phyloP scores from a whole-genome alignment of 192 early-diverging fungal genomes.

The Backusella liffmaniae region DNA sequence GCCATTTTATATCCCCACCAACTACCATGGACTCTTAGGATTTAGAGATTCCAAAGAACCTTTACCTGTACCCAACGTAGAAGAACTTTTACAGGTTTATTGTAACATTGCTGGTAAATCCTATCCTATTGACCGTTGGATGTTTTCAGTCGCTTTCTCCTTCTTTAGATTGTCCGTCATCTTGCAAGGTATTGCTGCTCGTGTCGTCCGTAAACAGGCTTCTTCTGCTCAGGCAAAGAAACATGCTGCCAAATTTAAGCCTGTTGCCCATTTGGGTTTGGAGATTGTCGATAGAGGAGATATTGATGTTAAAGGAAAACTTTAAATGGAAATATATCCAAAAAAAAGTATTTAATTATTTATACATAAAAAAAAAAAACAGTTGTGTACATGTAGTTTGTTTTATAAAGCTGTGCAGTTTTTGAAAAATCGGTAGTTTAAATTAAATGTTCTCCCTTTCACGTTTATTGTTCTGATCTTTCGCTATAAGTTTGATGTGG shows the following conservation, averaged over 20 bases:
- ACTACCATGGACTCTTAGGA: constrained; percentile 30
- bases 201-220: constrained; percentile 84
- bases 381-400: background rate
- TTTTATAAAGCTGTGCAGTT: background rate
- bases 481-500: background rate
- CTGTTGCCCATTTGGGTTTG: constrained; percentile 52
- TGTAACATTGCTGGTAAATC: constrained; percentile 56
- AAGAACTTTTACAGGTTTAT: constrained; percentile 71
- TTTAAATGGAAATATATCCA: background rate
- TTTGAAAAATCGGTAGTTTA: background rate
- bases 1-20: constrained; percentile 59
- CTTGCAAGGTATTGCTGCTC: constrained; percentile 86
- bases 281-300: constrained; percentile 60
- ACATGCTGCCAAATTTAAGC: constrained; percentile 46
- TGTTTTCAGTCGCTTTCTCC: constrained; percentile 82
- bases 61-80: constrained; percentile 62
- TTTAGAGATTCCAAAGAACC: constrained; percentile 38
- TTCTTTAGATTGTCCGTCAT: constrained; percentile 88
- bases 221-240: constrained; percentile 61
- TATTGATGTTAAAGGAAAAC: constrained; percentile 1
- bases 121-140: constrained; percentile 79
- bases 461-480: background rate
- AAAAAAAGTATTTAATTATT: background rate
- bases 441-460: background rate
- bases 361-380: background rate